Evolutionary conservation across 176 grass and related monocot species (phyloP), one percentile per base, ranked within the genome.

Genomic region (Oryza meridionalis): DNA sequence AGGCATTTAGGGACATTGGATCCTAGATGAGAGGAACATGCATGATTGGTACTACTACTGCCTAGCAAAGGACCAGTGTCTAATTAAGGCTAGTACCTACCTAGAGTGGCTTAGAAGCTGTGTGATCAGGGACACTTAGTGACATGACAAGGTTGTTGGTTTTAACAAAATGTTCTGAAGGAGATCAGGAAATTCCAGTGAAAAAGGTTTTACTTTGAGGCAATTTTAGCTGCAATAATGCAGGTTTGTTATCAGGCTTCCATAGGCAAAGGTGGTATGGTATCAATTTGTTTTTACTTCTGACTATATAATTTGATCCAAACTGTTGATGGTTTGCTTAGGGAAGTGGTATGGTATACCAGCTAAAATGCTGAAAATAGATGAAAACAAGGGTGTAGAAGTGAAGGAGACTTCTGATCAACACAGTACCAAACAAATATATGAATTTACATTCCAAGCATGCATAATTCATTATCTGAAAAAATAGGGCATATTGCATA

Each of bases 61-160:
- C 5, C 78, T 4, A 7, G n/a, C 1, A 40, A 24, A 90, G 88
- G 88, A 90, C 88, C 84, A 82, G 73, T 73, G 83, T 61, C 83
- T 65, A 22, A 61, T 61, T 61, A 4, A 19, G 38, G 14, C 84
- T 73, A 76, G 33, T 67, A 15, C 64, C 37, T 66, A 73, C 72
- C 82, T 78, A 58, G 65, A 45, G 44, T n/a, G 25, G 7, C 3
- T 81, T 33, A 63, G 16, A 50, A 38, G 50, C 24, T 65, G 9
- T 7, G 16, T 45, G 72, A 65, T 72, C 49, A 25, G 78, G 17
- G 5, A n/a, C 32, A 85, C 29, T 38, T 43, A 71, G n/a, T 38
- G 29, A 78, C 24, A 22, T 5, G 21, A 68, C 31, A 40, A 37
- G 12, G 37, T 19, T 64, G 38, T 40, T 5, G 22, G 44, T 40